phyloP scores from a whole-genome alignment of 352 stramenopile genomes.

The Blastocystis sp. region DNA sequence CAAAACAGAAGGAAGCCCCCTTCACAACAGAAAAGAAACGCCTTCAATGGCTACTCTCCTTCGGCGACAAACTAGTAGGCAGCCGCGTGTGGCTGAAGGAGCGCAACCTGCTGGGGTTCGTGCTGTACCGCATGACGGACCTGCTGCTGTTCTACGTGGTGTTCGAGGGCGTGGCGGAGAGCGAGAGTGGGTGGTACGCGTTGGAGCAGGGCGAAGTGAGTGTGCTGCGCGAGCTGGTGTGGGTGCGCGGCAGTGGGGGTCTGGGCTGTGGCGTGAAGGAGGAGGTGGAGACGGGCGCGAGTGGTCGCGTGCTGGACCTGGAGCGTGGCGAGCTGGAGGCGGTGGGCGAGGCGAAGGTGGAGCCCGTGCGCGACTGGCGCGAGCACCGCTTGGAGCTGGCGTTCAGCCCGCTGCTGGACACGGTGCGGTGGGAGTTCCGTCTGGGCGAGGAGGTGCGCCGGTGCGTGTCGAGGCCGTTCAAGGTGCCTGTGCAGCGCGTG shows the following conservation, averaged over 20 bases:
- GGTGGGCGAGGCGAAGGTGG: background rate
- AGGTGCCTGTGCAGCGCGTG: background rate
- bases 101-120: background rate
- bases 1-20: background rate
- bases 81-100: conserved; percentile 25
- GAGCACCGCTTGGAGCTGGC: conserved; percentile 6
- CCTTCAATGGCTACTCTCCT: background rate
- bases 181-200: background rate
- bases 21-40: background rate
- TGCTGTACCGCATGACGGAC: background rate
- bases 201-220: conserved; percentile 13
- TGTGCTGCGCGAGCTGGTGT: background rate
- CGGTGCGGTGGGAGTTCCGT: conserved; percentile 2
- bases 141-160: background rate
- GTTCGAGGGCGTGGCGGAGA: background rate
- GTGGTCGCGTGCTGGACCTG: background rate
- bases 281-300: background rate
- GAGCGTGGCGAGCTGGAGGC: background rate
- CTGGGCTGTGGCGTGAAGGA: background rate
- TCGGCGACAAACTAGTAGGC: background rate
- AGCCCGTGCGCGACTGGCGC: background rate
- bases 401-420: background rate
- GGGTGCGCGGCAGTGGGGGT: background rate
- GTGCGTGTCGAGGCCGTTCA: background rate
- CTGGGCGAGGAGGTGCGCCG: background rate